Evolutionary conservation across 805 yeast species (phyloP), one percentile per base, ranked within the genome.

Genomic region (Yamadazyma paraphyllophila): DNA sequence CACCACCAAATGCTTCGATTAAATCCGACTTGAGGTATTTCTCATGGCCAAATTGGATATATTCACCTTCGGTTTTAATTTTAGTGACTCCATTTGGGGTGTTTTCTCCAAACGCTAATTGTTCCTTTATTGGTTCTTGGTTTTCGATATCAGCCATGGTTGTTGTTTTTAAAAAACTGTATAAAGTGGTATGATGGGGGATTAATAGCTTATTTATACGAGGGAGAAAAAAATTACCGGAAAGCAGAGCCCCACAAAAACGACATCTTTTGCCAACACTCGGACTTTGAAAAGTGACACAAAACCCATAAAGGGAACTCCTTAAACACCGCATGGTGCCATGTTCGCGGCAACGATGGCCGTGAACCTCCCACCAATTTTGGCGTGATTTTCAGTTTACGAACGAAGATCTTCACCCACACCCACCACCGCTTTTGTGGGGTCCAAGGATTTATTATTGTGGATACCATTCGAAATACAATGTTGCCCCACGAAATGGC

Each of bases 1-100:
- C 75, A 82, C 96, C 96, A 63, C 96, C 96, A 52, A 85, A 85
- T 2, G 92, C 92, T 20, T 65, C 65, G 43, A 71, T 66, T 46
- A 85, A 70, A 41, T 85, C 91, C 43, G 73, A 62, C 54, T 75
- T 78, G 45, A 80, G 71, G 50, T 84, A 88, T 62, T 78, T 82
- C 50, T 84, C 82, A 56, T 81, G 76, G 3, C 96, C 96, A 52
- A 88, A 78, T 51, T 72, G 80, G 46, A 88, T 73, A 59, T 80
- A 82, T 38, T 84, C 85, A 35, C 81, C 81, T 55, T 82, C 84
- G 45, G 67, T 60, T 14, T 52, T 53, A 30, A 70, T 62, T 41
- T 65, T 61, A 27, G 72, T 65, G 38, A 69, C 47, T 25, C 29
- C 32, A n/a, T 20, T 32, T 7, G 45, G 43, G 11, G 46, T 48